Conservation (phyloP, 1,139 yeast genomes). For the Lodderomyces jiufengensis region DNA sequence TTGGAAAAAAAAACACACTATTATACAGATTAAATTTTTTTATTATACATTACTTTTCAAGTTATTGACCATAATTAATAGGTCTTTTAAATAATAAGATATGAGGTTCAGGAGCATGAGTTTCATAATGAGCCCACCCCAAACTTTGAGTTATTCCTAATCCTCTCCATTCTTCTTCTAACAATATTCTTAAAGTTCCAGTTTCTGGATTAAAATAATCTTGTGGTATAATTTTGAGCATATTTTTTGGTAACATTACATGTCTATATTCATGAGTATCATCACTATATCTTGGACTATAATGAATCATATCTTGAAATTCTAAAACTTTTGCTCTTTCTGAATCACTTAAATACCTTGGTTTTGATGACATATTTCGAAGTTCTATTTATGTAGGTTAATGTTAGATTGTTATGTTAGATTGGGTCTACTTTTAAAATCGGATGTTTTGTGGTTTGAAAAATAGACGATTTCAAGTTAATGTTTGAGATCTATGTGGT, state of each 20-base stretch:
- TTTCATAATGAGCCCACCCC: constrained; percentile 98
- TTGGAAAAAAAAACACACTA: too few species aligned
- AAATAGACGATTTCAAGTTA: too few species aligned
- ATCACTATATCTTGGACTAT: constrained; percentile 88
- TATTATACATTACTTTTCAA: too few species aligned
- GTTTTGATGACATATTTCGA: constrained; percentile 23
- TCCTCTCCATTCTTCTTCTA: constrained; percentile 99
- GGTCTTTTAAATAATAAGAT: constrained; percentile 83
- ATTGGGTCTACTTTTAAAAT: too few species aligned
- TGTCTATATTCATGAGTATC: constrained; percentile 86
- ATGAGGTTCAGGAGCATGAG: constrained; percentile 98
- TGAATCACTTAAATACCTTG: constrained; percentile 72
- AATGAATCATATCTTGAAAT: constrained; percentile 91
- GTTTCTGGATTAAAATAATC: constrained; percentile 95
- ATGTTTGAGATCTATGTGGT: too few species aligned
- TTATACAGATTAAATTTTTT: too few species aligned
- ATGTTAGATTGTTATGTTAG: too few species aligned
- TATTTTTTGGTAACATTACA: constrained; percentile 93
- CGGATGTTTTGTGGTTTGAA: too few species aligned
- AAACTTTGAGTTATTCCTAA: constrained; percentile 94
- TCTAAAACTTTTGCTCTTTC: constrained; percentile 87
- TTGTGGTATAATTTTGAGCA: constrained; percentile 93
- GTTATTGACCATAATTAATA: constrained; percentile 28
- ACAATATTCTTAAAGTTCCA: constrained; percentile 83
- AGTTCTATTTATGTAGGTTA: too few species aligned